phyloP scores from a whole-genome alignment of 75 land plant species.

The Sequoiadendron giganteum region DNA sequence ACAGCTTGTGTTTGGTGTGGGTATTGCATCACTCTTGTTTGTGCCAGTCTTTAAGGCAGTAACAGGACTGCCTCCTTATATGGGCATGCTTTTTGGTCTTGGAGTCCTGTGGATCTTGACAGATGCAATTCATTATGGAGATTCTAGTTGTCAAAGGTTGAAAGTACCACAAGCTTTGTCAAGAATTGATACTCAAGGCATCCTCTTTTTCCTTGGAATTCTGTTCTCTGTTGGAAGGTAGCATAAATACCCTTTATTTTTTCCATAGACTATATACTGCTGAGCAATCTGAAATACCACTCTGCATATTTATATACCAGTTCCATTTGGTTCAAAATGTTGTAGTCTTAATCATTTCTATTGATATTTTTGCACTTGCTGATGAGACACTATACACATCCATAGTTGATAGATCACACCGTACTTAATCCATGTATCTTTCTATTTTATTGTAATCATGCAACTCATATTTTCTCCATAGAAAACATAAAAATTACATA shows the following conservation, averaged over 20 bases:
- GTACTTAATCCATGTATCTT: too few relatives aligned
- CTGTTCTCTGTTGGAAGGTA: constrained; percentile 81
- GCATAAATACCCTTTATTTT: constrained; percentile 11
- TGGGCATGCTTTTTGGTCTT: constrained; percentile 92
- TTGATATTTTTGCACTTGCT: too few relatives aligned
- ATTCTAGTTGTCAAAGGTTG: constrained; percentile 72
- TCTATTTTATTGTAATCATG: too few relatives aligned
- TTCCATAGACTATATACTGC: too few relatives aligned
- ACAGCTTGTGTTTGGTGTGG: constrained; percentile 84
- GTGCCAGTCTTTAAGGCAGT: constrained; percentile 91
- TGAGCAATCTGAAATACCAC: too few relatives aligned
- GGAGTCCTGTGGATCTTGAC: constrained; percentile 95
- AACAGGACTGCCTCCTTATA: constrained; percentile 94
- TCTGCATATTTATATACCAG: too few relatives aligned
- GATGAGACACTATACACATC: too few relatives aligned
- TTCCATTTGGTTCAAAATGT: too few relatives aligned
- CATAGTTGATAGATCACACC: too few relatives aligned
- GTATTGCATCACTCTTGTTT: constrained; percentile 83
- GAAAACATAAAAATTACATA: too few relatives aligned
- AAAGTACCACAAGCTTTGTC: constrained; percentile 98
- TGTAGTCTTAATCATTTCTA: too few relatives aligned
- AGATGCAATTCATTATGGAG: constrained; percentile 97
- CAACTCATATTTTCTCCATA: too few relatives aligned
- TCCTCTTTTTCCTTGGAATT: constrained; percentile 91
- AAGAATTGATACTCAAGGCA: constrained; percentile 92